A percentile compares a stretch with the other conserved stretches of the same genome.
Evolutionary conservation across 78 protist species (phyloP).

Genomic region (Capsaspora owczarzaki): DNA sequence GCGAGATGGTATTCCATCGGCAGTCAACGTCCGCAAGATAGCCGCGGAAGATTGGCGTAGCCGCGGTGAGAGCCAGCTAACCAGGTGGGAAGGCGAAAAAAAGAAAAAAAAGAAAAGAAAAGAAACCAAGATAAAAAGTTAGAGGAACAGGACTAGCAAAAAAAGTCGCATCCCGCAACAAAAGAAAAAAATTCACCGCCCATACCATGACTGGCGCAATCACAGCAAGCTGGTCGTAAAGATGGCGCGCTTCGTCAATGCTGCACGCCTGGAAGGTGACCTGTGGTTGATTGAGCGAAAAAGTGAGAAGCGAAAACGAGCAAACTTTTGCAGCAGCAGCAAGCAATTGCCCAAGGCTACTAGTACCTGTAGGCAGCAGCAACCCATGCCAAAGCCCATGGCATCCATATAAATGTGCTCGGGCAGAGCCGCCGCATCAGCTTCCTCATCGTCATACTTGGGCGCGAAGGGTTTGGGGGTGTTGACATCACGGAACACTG

Average conservation of each 20-base stretch:
- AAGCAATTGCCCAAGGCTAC: not conserved
- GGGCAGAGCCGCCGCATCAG: slow-evolving; percentile 17
- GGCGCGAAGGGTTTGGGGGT: slow-evolving; percentile 47
- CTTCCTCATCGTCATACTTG: slow-evolving; percentile 2
- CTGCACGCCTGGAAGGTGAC: slow-evolving; percentile 76
- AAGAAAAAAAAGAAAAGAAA: too few relatives aligned
- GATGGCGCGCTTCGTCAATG: slow-evolving; percentile 71
- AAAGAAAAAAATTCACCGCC: too few relatives aligned
- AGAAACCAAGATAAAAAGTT: too few relatives aligned
- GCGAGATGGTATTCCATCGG: slow-evolving; percentile 82
- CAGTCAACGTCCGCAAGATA: slow-evolving; percentile 79
- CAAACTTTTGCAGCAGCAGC: not conserved
- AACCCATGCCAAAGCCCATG: slow-evolving; percentile 98
- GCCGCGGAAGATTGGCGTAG: slow-evolving; percentile 80
- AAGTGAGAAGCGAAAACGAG: not conserved
- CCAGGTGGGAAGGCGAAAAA: too few relatives aligned
- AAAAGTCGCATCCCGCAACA: too few relatives aligned
- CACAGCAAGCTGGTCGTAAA: slow-evolving; percentile 81
- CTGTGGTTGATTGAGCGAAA: not conserved
- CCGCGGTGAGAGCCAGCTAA: slow-evolving; percentile 73
- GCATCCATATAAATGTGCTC: slow-evolving; percentile 88
- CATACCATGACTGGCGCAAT: slow-evolving; percentile 41
- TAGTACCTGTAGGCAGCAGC: slow-evolving; percentile 81
- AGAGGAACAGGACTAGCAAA: too few relatives aligned
- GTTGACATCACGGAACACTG: slow-evolving; percentile 70